A percentile compares a stretch with the other conserved stretches of the same genome.
Evolutionary conservation across 2,329 filamentous ascomycete genomes (phyloP).

Genomic region (Penicillium fuscoglaucum): DNA sequence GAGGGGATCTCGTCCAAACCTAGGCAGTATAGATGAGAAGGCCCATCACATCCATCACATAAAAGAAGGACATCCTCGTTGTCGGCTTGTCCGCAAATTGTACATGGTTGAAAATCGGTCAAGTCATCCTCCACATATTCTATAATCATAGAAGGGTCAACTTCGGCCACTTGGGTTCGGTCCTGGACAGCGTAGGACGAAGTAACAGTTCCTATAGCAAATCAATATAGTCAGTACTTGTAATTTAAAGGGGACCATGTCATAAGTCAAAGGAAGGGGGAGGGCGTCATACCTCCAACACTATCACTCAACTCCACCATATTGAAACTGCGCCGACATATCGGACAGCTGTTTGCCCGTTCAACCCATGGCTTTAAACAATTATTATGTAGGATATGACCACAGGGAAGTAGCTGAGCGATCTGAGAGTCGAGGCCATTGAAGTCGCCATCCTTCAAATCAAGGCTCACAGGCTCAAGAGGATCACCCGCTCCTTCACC

Average conservation of each 20-base stretch:
- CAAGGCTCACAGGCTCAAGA: slow-evolving; percentile 45
- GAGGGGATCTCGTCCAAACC: slow-evolving; percentile 74
- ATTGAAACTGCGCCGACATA: slow-evolving; percentile 91
- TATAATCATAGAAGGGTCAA: slow-evolving; percentile 69
- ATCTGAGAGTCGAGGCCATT: slow-evolving; percentile 49
- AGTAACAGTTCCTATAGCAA: slow-evolving; percentile 53
- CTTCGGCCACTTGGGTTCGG: slow-evolving; percentile 74
- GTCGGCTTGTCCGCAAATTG: slow-evolving; percentile 77
- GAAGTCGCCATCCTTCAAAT: slow-evolving; percentile 33
- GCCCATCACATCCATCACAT: slow-evolving; percentile 86
- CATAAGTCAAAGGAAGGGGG: slow-evolving; percentile 14
- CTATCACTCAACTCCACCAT: slow-evolving; percentile 79
- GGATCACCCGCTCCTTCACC: slow-evolving; percentile 57
- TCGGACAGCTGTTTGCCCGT: slow-evolving; percentile 95
- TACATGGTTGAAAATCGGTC: slow-evolving; percentile 68
- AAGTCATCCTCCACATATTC: slow-evolving; percentile 68
- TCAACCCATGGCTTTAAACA: slow-evolving; percentile 94
- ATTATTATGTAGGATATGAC: slow-evolving; percentile 87
- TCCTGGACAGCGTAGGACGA: slow-evolving; percentile 59
- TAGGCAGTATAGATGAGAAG: slow-evolving; percentile 90
- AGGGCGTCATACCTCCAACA: slow-evolving; percentile 70
- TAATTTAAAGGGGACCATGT: slow-evolving; percentile 9
- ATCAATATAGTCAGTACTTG: slow-evolving; percentile 6
- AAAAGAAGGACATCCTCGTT: slow-evolving; percentile 82
- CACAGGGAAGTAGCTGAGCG: slow-evolving; percentile 71